A percentile compares a stretch with the other conserved stretches of the same genome.
Evolutionary conservation across 257 asterid genomes (phyloP).

Genomic region (Rehmannia glutinosa): DNA sequence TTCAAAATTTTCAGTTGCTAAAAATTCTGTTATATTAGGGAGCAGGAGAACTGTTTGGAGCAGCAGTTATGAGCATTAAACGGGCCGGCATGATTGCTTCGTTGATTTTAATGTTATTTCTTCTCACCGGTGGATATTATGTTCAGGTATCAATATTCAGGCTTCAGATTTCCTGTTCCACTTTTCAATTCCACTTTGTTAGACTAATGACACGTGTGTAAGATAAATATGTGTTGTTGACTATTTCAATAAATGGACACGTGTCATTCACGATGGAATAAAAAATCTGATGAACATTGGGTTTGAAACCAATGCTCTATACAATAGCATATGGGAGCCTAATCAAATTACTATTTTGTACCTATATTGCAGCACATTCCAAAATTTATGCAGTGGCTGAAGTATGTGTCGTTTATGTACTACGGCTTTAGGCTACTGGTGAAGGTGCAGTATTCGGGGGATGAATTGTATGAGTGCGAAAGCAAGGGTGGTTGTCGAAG

Average conservation of each 20-base stretch:
- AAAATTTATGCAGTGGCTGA: slow-evolving; percentile 79
- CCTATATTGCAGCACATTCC: slow-evolving; percentile 97
- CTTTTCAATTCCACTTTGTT: no score
- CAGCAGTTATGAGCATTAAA: slow-evolving; percentile 80
- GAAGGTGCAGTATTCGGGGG: slow-evolving; percentile 81
- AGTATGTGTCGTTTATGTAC: slow-evolving; percentile 81
- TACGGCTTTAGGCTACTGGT: slow-evolving; percentile 86
- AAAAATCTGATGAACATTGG: no score
- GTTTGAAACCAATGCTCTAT: no score
- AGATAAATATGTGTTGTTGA: no score
- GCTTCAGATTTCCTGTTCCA: no score
- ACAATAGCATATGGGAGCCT: no score
- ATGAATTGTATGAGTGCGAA: slow-evolving; percentile 65
- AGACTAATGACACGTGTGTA: no score
- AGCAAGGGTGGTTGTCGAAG: slow-evolving; percentile 61
- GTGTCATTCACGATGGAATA: no score
- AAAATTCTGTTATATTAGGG: slow-evolving; percentile 43
- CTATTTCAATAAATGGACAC: no score
- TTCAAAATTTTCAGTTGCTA: background rate
- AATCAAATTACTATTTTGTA: no score
- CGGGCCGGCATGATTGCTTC: slow-evolving; percentile 92
- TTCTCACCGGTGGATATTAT: slow-evolving; percentile 96
- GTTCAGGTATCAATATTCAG: slow-evolving; percentile 68
- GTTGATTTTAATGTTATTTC: slow-evolving; percentile 83
- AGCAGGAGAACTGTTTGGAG: slow-evolving; percentile 95